Evolutionary conservation across 176 grass and related monocot species (phyloP), one percentile per base, ranked within the genome.

Genomic region (Bothriochloa decipiens): DNA sequence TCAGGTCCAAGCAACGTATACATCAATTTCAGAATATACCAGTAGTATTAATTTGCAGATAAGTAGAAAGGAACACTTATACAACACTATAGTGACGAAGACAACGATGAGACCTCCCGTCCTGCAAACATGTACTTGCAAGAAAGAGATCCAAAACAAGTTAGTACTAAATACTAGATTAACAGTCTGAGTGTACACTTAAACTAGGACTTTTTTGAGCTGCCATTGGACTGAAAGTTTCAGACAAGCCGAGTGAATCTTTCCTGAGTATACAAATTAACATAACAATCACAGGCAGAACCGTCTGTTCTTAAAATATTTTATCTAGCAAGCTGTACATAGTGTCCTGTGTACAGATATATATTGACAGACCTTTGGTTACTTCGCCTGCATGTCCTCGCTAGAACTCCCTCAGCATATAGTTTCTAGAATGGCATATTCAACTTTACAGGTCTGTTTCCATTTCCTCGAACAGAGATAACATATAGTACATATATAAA

Each of bases 241-340:
- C 41, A 75, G 49, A 81, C 77, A 89, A 40, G 46, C 22, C 39
- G 25, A 77, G 83, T 82, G 65, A 89, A 77, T 89, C 86, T 84
- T 20, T 33, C 43, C 27, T 9, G 4, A 53, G 53, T 70, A 52
- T 76, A 81, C 22, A 52, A 89, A 85, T 40, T 35, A 71, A 22
- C 75, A 47, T 20, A 9, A 22, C 4, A 50, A 49, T 17, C 37
- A 71, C 32, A 77, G 41, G 42, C 42, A 42, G 79, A 88, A 79
- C 16, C 13, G 68, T 53, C 65, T 23, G 43, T 25, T 70, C 11
- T 36, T 58, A 12, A 45, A 67, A 75, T 70, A 62, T 1, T 65
- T 65, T 85, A 89, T 75, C 27, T 45, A 32, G 62, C 77, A 18
- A 89, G 52, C 88, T 89, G 52, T 45, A 42, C 65, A 62, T 50